Base-by-base conservation (phyloP, 352 stramenopile genomes). In the Aphanomyces invadans region DNA sequence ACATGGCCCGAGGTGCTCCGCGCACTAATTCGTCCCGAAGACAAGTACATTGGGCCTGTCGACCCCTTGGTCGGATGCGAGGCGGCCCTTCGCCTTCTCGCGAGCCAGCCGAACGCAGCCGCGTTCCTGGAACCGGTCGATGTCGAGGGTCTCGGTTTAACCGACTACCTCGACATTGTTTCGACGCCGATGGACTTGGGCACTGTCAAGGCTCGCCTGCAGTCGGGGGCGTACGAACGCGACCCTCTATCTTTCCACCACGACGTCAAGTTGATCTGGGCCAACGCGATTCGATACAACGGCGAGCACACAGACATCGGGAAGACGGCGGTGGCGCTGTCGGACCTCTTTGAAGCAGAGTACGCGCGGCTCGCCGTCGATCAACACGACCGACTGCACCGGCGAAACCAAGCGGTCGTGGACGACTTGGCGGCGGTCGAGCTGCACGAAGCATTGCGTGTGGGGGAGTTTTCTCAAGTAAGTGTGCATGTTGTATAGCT, bases 181-280 rank as follows among this genome's bases (percentile, higher is more conserved):
- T 96, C 93, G 66, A 75, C 78, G 21, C 89, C 89, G 12, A 96
- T 96, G 86, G 89, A 97, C 76, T 65, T 97, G 15, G 80, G 86
- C 3, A 97, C 88, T 11, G 86, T 97, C 44, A 83, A 84, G 55
- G 76, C 76, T 38, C 81, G 75, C 28, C 76, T 94, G 25, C 76
- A 90, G 60, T 78, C 68, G 21, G 83, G 86, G 39, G 63, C 56
- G 15, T 94, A 94, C 65, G 85, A 92, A 74, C 70, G 71, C 42
- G 56, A 68, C 0, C 55, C 74, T 29, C 12, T 46, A 5, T 28
- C 31, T 33, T 48, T 48, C 21, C 15, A 17, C 44, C 25, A 29
- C 21, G 55, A 63, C 44, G 12, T 63, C n/a, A 12, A 33, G 25
- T 26, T 4, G 5, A 63, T 63, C 28, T 63, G 38, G 38, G 10